Evolutionary conservation across 768 basidiomycete species (phyloP), one percentile per base, ranked within the genome.

Genomic region (Lactarius tabidus): DNA sequence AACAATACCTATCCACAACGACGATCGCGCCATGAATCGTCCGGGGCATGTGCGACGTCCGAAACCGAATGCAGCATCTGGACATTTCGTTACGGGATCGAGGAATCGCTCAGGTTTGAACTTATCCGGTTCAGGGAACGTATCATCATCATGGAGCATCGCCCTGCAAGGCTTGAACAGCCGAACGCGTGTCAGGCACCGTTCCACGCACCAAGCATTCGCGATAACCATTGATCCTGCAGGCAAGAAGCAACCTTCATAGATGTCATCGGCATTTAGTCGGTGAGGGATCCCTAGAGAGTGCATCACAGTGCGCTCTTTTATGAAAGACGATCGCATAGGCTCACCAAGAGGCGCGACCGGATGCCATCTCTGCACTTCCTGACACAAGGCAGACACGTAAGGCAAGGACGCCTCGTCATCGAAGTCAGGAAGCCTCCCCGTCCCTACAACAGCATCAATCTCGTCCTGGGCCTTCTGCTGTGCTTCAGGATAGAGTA

Each of bases 21-120:
- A 56, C 28, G 61, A 56, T 23, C 61, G 61, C 3, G 54, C 61
- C 61, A 62, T 62, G 60, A 72, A 68, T 14, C 71, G 71, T 14
- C 74, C 74, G 4, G 74, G 71, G 62, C 74, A 75, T 39, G 70
- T 69, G 12, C 68, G 56, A 33, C 66, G 62, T 20, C 74, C 71
- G 60, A 60, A 58, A 26, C 63, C 26, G 55, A 60, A 26, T 18
- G 53, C 66, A 14, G 45, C 51, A 52, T 45, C 65, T 33, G 61
- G 61, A 39, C 35, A 62, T 39, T 28, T 60, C 51, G 51, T 38
- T 1, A 18, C 26, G 48, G 59, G 59, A 52, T 28, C 59, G 10
- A 60, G 61, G 62, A 74, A 78, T 20, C 78, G 77, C 31, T 78
- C 77, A 5, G 79, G 80, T 29, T 75, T 77, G 67, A 80, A 79